phyloP scores from a whole-genome alignment of 129 eudicot genomes.

The Ambrosia artemisiifolia region DNA sequence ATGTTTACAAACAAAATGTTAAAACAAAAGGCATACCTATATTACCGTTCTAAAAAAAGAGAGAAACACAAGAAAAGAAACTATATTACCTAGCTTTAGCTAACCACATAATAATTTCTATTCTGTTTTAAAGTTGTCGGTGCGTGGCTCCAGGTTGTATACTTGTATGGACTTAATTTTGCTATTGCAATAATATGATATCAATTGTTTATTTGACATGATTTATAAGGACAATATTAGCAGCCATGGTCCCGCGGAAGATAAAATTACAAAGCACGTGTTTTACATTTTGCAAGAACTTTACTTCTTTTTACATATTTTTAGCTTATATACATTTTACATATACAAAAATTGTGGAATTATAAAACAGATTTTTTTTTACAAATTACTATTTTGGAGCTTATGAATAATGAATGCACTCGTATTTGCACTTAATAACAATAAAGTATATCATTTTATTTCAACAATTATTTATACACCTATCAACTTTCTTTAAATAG shows the following conservation, averaged over 20 bases:
- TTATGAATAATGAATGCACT: background rate
- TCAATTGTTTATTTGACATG: background rate
- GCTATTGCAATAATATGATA: conserved; percentile 1
- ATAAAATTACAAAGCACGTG: background rate
- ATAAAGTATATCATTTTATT: too few species aligned
- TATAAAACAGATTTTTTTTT: background rate
- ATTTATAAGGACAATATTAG: background rate
- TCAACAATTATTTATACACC: too few species aligned
- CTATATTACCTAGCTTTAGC: background rate
- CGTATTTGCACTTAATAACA: background rate
- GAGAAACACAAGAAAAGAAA: too few species aligned
- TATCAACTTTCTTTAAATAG: too few species aligned
- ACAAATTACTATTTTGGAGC: background rate
- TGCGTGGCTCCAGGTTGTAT: background rate
- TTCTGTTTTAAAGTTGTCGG: background rate
- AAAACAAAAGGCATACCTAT: background rate
- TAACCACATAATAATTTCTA: background rate
- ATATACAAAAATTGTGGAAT: background rate
- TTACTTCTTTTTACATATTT: background rate
- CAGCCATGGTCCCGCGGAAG: background rate
- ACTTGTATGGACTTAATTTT: background rate
- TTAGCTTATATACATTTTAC: background rate
- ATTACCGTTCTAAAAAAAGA: too few species aligned
- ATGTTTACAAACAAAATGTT: background rate
- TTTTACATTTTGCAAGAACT: background rate